Base-by-base conservation (phyloP, 2,329 filamentous ascomycete genomes). In the Rhinocladiella similis region DNA sequence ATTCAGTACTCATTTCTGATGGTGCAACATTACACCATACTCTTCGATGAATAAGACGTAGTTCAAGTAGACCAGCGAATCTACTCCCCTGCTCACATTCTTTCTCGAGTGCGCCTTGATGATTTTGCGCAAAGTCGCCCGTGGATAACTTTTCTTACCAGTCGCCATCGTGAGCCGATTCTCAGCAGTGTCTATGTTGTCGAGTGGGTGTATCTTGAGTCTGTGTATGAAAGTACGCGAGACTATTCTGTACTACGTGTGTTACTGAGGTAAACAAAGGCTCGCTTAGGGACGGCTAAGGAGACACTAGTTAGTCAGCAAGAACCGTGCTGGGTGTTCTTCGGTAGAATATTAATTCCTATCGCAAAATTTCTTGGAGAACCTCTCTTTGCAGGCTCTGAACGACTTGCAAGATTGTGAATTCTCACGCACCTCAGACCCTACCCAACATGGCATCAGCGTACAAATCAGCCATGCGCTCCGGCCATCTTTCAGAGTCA, bases 61-160 rank as follows among this genome's bases (percentile, higher is more conserved):
- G 68, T 94, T 86, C 56, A 96, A 79, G 67, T 90, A 95, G 60
- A 95, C 90, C 75, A 93, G 79, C 56, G 95, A 85, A 73, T 96
- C 92, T 27, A 86, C 88, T 72, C 94, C 92, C 73, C 91, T 94
- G 77, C 87, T 90, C 61, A 96, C 73, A 62, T 83, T 88, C 69
- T 87, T 85, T 61, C 89, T 88, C 7, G 90, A 88, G 72, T 96
- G 91, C 16, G 90, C 91, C 75, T 96, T 96, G 67, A 95, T 81
- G 58, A 95, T 93, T 73, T 91, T 92, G 73, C 91, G 94, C 66
- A 96, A 80, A 0, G 90, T 94, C 16, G 84, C 86, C 61, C 91
- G 86, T 10, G 91, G 91, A 68, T 96, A 96, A 13, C 90, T 79
- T 65, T 91, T 93, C 68, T 87, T 86, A 19, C 84, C 79, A 12